Conservation (phyloP, 306 rosid species). For the Begonia peltatifolia region DNA sequence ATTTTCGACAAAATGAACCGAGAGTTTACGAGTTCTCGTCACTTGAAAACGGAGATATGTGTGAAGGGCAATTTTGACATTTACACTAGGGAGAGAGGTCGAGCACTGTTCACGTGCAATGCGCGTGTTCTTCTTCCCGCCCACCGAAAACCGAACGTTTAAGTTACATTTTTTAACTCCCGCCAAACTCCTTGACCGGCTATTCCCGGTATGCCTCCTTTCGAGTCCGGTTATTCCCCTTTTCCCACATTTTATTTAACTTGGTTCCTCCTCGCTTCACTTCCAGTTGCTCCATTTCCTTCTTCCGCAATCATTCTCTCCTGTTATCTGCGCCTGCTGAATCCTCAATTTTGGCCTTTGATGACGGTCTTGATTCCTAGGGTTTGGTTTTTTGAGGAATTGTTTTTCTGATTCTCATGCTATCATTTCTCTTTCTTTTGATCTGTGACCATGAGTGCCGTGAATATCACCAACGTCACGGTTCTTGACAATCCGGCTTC, state of each 20-base stretch:
- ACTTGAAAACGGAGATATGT: too few relatives aligned
- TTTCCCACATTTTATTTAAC: conserved; percentile 1
- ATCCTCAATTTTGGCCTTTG: background rate
- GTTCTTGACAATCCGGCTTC: conserved; percentile 10
- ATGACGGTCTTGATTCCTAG: conserved; percentile 19
- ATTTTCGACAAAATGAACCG: too few relatives aligned
- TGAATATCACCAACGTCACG: conserved; percentile 10
- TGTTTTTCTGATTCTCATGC: background rate
- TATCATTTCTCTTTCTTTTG: background rate
- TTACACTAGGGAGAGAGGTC: background rate
- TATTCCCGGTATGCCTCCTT: conserved; percentile 2
- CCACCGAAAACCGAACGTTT: background rate
- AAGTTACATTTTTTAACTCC: conserved; percentile 3
- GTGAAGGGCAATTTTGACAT: too few relatives aligned
- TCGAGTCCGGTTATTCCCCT: background rate
- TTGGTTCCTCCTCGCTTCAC: background rate
- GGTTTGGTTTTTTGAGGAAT: conserved; percentile 5
- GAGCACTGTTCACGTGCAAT: background rate
- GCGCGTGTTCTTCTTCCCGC: conserved; percentile 3
- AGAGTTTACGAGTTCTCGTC: too few relatives aligned
- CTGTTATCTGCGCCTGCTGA: background rate
- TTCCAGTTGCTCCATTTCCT: background rate
- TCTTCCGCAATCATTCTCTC: background rate
- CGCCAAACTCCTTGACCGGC: conserved; percentile 13
- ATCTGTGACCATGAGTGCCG: conserved; percentile 10